A percentile compares a stretch with the other conserved stretches of the same genome.
Conservation (phyloP, 768 basidiomycete species). For the Mycena haematopus region DNA sequence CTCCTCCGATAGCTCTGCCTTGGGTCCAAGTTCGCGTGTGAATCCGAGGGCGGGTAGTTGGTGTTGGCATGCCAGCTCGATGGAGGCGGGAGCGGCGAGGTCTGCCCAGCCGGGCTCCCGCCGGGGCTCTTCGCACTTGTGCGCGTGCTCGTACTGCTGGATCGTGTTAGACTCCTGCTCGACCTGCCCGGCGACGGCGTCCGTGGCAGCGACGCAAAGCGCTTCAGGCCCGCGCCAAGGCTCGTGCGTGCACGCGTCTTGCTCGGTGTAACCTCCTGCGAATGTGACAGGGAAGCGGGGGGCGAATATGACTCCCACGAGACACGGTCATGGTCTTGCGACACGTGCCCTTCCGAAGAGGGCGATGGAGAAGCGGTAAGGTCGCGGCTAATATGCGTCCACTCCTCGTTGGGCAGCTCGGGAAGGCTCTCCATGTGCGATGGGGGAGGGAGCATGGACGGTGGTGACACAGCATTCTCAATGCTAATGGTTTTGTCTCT, state of each 20-base stretch:
- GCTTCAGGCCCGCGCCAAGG: constrained; percentile 46
- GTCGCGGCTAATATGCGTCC: constrained; percentile 31
- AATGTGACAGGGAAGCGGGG: constrained; percentile 13
- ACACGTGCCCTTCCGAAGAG: constrained; percentile 25
- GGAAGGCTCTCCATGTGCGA: constrained; percentile 40
- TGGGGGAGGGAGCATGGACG: constrained; percentile 46
- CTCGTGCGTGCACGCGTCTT: constrained; percentile 48
- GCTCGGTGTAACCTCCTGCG: constrained; percentile 43
- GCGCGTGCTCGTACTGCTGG: constrained; percentile 33
- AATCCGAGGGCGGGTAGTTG: neutral
- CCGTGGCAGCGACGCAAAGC: constrained; percentile 66
- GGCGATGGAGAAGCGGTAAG: constrained; percentile 22
- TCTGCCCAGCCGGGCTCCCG: constrained; percentile 33
- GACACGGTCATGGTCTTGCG: constrained; percentile 27
- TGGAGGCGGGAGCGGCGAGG: constrained; percentile 46
- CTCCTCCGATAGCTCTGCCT: constrained; percentile 27
- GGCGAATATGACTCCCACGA: constrained; percentile 32
- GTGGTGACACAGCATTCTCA: constrained; percentile 6
- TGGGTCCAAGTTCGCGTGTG: constrained; percentile 16
- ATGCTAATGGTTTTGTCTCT: neutral
- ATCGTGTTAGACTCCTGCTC: constrained; percentile 20
- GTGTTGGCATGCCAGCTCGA: constrained; percentile 17
- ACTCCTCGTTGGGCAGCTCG: constrained; percentile 25
- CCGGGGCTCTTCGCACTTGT: constrained; percentile 32
- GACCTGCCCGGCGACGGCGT: constrained; percentile 66